Base-by-base conservation (phyloP, 192 early-diverging fungal species). In the Linnemannia elongata region DNA sequence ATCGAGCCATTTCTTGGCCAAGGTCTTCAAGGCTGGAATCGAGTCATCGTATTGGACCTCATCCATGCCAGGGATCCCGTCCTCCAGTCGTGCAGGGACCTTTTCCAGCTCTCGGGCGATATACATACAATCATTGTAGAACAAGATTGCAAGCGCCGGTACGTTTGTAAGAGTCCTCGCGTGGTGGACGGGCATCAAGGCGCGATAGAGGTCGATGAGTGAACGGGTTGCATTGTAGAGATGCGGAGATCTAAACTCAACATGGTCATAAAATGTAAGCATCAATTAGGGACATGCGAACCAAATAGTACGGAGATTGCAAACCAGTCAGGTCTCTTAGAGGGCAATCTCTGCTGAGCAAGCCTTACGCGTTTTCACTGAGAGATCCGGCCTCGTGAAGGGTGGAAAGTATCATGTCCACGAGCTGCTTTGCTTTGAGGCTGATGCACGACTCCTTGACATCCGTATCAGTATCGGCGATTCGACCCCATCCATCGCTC, bases 71-170 rank as follows among this genome's bases (percentile, higher is more conserved):
- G 77, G 78, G 30, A 83, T 83, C 1, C 74, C 74, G 39, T 81
- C 57, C n/a, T 75, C 78, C 33, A 88, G 89, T 52, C 83, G 63
- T 4, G 89, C 86, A 22, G 90, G 89, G 10, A 82, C 36, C 41
- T 91, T 79, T 33, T 81, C 70, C 24, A 92, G 83, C 74, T 93
- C 89, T 15, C 75, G 33, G 27, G 91, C 88, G 75, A 95, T 81
- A 89, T 93, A 96, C 69, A 91, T 89, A 76, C 94, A 95, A 73
- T 96, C 95, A 42, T 95, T 96, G 57, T 89, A 88, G 73, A 96
- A 94, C 44, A 96, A 75, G 66, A 96, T 89, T 1, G 93, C 69
- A 52, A 91, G 72, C 24, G 93, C 90, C n/a, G 94, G 92, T 33
- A 86, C 81, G n/a, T 88, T 76, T 4, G 88, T 77, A 22, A 94